Evolutionary conservation across 1,284 basidiomycete genomes (phyloP), one percentile per base, ranked within the genome.

Genomic region (Rhodotorula sp.): DNA sequence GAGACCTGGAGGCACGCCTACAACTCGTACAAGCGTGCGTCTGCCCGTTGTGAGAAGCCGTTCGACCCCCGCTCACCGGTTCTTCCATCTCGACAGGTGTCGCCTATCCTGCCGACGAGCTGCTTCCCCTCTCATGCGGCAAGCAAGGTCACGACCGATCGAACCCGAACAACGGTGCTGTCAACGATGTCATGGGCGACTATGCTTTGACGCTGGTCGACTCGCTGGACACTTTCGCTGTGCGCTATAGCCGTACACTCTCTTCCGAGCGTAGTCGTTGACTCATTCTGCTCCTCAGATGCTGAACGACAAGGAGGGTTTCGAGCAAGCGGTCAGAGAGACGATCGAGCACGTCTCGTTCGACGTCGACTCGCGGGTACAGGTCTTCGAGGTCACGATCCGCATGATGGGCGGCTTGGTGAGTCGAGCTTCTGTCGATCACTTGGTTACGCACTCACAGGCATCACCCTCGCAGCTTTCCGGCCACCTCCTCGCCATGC

Each of bases 181-280:
- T 85, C 47, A 94, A 94, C 75, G 91, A 94, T 76, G 92, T 94
- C 64, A 86, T 88, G 24, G 92, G 91, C 40, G 92, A 93, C 79
- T 94, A 88, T 79, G 89, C 89, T 22, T 79, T 92, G 13, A 92
- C 91, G 0, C 83, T 93, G 7, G 84, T 94, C 55, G 91, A 93
- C 77, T 87, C 88, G 2, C 81, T 94, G 61, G 91, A 93, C 79
- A 89, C 90, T 0, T 83, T 94, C 22, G 87, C 91, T 40, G 87
- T 70, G 13, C 54, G 54, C 40, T 20, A 15, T 20, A 4, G 15
- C 9, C n/a, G n/a, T n/a, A n/a, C n/a, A n/a, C 24, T n/a, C 6
- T 34, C 26, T n/a, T 4, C 34, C 40, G 44, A 9, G 13, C 37
- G 7, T 20, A 1, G 2, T 4, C 15, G 18, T 28, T 34, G 8